A percentile compares a stretch with the other conserved stretches of the same genome.
Conservation (phyloP, 345 rosid species). For the Boechera retrofracta region DNA sequence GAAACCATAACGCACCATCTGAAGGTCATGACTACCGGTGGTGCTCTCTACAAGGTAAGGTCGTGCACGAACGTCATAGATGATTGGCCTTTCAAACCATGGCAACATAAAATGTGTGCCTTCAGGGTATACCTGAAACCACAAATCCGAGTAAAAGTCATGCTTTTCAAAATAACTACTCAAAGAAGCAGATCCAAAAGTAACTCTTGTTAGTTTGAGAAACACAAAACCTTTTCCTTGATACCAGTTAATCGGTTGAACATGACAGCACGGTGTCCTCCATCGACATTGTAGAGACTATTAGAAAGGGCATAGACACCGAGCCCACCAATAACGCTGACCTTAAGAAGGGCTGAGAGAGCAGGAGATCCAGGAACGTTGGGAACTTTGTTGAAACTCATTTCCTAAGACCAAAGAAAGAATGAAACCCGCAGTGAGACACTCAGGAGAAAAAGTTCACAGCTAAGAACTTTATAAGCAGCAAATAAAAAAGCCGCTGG, state of each 20-base stretch:
- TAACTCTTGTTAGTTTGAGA: neutral
- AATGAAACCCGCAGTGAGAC: neutral
- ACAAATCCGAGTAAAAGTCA: neutral
- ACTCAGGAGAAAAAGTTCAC: neutral
- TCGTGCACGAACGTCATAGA: constrained; percentile 94
- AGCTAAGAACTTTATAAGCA: neutral
- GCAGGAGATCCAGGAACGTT: constrained; percentile 48
- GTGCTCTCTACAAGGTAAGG: constrained; percentile 90
- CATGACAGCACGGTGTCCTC: constrained; percentile 52
- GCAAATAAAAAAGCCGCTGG: neutral
- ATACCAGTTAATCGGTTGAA: constrained; percentile 50
- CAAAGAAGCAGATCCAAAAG: neutral
- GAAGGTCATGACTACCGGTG: constrained; percentile 96
- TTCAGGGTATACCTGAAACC: constrained; percentile 83
- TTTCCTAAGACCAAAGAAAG: constrained; percentile 14
- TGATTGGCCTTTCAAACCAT: constrained; percentile 90
- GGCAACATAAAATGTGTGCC: constrained; percentile 93
- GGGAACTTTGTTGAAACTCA: constrained; percentile 51
- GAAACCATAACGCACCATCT: constrained; percentile 59
- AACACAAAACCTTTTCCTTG: constrained; percentile 47
- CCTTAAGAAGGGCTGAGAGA: constrained; percentile 47
- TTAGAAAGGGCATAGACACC: constrained; percentile 44
- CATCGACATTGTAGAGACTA: constrained; percentile 50
- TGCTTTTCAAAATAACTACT: neutral
- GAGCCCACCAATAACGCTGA: constrained; percentile 45